Evolutionary conservation across 148 eudicot species (phyloP), one percentile per base, ranked within the genome.

Genomic region (Diospyros lotus): DNA sequence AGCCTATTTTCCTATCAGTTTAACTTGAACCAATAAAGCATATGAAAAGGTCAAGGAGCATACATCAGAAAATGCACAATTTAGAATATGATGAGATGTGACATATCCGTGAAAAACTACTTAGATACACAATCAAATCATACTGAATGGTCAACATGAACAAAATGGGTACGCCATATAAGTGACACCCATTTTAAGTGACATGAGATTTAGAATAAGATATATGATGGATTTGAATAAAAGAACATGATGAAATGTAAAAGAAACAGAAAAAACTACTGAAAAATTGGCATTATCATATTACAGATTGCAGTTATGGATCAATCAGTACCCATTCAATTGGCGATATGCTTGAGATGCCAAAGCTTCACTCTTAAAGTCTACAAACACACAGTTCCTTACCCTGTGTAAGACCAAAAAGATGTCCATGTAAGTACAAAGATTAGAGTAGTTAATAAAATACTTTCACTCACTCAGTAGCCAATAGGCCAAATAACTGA

Each of bases 311-410:
- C 1, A 9, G 39, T 51, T 41, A 48, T 10, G 4, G 48, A 75
- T 58, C 73, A 62, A 53, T 55, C 15, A 38, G 42, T 70, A 70
- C 73, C 98, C 97, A 79, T 88, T 84, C 61, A 94, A 83, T 79
- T 92, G 98, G 65, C 85, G 82, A 51, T 88, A 95, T 62, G 97
- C 98, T 77, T 90, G 97, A 64, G 83, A 82, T 58, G 98, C 97
- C 76, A 84, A 72, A 69, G 81, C 72, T 78, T 91, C 95, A 78
- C 82, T 88, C 77, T 78, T 85, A 83, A 94, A 94, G 78, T 94
- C 98, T 54, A 94, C 88, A 79, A 94, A 94, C 1, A 93, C 97
- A 74, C 90, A 94, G 77, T 90, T 94, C 84, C 87, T 88, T 76
- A 89, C 74, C 82, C 97, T 92, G 81, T 73, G 64, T 7, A 52